Evolutionary conservation across 179 eudicot species (phyloP), one percentile per base, ranked within the genome.

Genomic region (Carnegiea gigantea): DNA sequence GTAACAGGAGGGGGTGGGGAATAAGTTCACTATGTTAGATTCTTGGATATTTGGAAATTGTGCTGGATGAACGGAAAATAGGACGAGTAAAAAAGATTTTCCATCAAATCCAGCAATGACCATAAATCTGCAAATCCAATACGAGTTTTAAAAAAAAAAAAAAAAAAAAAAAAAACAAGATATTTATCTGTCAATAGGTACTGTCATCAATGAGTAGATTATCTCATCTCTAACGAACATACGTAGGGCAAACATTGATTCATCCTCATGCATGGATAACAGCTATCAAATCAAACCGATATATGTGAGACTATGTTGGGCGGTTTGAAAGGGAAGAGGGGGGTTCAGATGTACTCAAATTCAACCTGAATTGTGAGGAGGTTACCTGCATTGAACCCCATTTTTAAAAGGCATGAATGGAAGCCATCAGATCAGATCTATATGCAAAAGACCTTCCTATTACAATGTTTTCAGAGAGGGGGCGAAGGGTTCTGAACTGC

Each of bases 1-100:
- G 92, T 73, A 68, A 77, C 28, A 12, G 44, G 12, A 70, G 9
- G 46, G 33, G 71, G 18, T 15, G 44, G 73, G 9, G 46, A 10
- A 5, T 26, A 73, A 53, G 38, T 11, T 4, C 1, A 10, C 40
- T 71, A 46, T 40, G 44, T 53, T 46, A 72, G 30, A 46, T 54
- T n/a, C 60, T 49, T 40, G 20, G 24, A 59, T 23, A 36, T 28
- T 4, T 7, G 14, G 48, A 33, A 24, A n/a, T 24, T 30, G 28
- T 62, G 68, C n/a, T 6, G 68, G 28, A 38, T 33, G 62, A 51
- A 1, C 4, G 64, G 28, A 53, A 6, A 46, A 44, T 23, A 23
- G 44, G 49, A 26, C 73, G 10, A 81, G 51, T 30, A 30, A 21
- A 12, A 6, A 21, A 71, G 18, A 57, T 53, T 43, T 44, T 20